Evolutionary conservation across 176 grass and related monocot genomes (phyloP), one percentile per base, ranked within the genome.

Genomic region (Thinopyrum elongatum): DNA sequence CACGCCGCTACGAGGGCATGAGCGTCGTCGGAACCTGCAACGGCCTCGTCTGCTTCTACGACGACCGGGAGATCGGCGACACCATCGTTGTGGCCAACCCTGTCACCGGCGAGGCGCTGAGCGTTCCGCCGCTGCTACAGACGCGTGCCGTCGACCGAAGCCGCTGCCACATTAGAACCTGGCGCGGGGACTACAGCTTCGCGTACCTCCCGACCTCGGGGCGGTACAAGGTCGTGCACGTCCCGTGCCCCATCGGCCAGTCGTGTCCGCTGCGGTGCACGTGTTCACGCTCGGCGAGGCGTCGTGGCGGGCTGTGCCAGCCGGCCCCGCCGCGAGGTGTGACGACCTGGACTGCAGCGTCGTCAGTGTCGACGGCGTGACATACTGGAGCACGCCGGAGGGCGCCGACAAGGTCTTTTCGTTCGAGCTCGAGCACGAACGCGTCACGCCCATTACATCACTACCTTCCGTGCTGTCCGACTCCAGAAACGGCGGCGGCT

Each of bases 21-120:
- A 13, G 2, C 16, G 6, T 86, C 15, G 47, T 85, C 26, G 72
- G 70, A 39, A 77, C 59, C 0, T 70, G 65, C 34, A 86, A 86
- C 65, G 84, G 84, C 1, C 23, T 62, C 4, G 6, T 86, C 10
- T 79, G 76, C 84, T 14, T 85, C n/a, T 78, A 44, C 46, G 31
- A 86, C 65, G 3, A 31, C 41, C 2, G 2, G 2, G 28, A 66
- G 7, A 8, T 27, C 72, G 26, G 21, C 38, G 70, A 55, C 36
- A 16, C 57, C 28, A 66, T 66, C 57, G 11, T 22, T 0, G 41
- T 85, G 60, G 3, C n/a, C 22, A 85, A 79, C 64, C 84, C 75
- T 6, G 63, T 21, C 33, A 70, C 84, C 75, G 74, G 74, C 30
- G 74, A 60, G 76, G 16, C 25, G 64, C 41, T 27, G 38, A 3